Conservation (phyloP, 2,329 filamentous ascomycete genomes). For the Colletotrichum camelliae region DNA sequence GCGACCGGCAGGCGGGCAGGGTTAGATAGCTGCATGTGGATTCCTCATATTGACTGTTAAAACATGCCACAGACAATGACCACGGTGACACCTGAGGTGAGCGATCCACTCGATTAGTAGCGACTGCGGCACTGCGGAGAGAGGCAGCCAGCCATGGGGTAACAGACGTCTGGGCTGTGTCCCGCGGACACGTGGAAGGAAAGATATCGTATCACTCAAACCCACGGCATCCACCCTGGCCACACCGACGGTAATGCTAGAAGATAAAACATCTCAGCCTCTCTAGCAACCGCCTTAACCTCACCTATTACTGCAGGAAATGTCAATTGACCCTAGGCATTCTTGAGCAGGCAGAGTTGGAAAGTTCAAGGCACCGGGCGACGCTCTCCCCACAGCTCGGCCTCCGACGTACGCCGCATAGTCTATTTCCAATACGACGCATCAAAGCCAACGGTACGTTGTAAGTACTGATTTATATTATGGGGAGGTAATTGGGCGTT, state of each 20-base stretch:
- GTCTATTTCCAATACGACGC: neutral
- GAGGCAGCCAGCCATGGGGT: neutral
- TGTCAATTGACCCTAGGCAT: neutral
- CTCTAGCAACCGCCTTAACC: neutral
- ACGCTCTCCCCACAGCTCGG: neutral
- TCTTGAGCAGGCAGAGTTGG: neutral
- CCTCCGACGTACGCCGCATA: neutral
- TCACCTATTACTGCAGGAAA: neutral
- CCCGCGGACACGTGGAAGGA: neutral
- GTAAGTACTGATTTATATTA: neutral
- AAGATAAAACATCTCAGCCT: neutral
- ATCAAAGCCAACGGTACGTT: neutral
- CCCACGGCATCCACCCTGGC: neutral
- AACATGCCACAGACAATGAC: neutral
- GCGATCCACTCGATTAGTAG: neutral
- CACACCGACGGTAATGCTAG: neutral
- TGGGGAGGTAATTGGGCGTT: neutral
- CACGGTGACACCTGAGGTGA: neutral
- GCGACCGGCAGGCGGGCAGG: conserved; percentile 3
- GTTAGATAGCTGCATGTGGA: conserved; percentile 18
- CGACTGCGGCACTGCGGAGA: neutral
- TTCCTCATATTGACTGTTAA: conserved; percentile 11
- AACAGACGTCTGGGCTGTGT: neutral
- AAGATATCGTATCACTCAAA: neutral
- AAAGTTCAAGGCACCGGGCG: neutral